phyloP scores from a whole-genome alignment of 2,329 filamentous ascomycete species.

The Metarhizium sp. region DNA sequence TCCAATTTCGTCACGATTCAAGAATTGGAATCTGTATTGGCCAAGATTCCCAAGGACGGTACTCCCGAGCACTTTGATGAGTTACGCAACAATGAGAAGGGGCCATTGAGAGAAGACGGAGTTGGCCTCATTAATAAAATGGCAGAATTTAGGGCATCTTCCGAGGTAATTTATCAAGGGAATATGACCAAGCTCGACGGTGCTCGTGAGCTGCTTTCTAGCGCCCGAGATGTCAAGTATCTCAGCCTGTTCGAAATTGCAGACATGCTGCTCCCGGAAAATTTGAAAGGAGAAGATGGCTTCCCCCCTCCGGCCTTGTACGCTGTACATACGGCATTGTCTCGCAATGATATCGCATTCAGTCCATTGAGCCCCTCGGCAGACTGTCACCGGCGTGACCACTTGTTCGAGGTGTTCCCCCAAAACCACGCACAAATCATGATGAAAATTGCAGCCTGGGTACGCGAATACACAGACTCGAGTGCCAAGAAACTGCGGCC shows the following conservation, averaged over 20 bases:
- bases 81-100: constrained; percentile 23
- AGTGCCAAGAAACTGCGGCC: constrained; percentile 10
- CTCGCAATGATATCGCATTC: constrained; percentile 51
- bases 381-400: constrained; percentile 37
- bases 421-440: constrained; percentile 19
- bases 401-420: constrained; percentile 49
- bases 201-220: constrained; percentile 31
- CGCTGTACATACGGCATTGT: constrained; percentile 59
- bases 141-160: constrained; percentile 30
- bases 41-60: constrained; percentile 17
- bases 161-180: constrained; percentile 36
- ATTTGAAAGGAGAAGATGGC: constrained; percentile 23
- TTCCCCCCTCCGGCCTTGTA: constrained; percentile 47
- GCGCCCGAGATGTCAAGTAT: constrained; percentile 28
- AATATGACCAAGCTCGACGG: constrained; percentile 39
- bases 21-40: constrained; percentile 31
- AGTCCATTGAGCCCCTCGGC: constrained; percentile 39
- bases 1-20: constrained; percentile 31
- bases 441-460: constrained; percentile 20
- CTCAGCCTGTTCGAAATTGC: constrained; percentile 44
- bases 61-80: constrained; percentile 21
- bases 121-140: constrained; percentile 37
- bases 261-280: constrained; percentile 29
- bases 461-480: constrained; percentile 21
- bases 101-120: constrained; percentile 35